Percentiles rank a stretch among this genome's conserved stretches.
Conservation (phyloP, 495 filamentous ascomycete genomes). For the Podospora didyma region DNA sequence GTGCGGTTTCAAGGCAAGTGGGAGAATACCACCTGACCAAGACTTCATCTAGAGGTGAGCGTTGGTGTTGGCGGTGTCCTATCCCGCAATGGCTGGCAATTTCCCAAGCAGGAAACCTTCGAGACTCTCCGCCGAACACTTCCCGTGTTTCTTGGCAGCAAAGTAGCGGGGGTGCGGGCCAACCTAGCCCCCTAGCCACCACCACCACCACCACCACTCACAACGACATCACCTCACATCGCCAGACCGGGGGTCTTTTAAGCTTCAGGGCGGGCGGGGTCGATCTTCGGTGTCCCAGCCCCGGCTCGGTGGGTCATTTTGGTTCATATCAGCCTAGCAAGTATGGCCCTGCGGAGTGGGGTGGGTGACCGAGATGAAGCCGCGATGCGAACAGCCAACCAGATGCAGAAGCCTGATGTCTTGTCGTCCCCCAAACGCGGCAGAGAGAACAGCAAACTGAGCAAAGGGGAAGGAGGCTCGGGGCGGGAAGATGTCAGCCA, state of each 20-base stretch:
- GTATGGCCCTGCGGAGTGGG: neutral
- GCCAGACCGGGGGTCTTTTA: neutral
- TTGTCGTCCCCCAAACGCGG: neutral
- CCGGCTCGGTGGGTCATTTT: too few relatives aligned
- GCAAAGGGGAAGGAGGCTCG: neutral
- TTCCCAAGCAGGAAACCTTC: constrained; percentile 27
- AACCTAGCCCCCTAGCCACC: neutral
- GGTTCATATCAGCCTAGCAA: too few relatives aligned
- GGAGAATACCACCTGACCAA: neutral
- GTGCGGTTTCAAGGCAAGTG: constrained; percentile 4
- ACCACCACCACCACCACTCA: neutral
- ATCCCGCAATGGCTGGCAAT: constrained; percentile 4
- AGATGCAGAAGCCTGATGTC: constrained; percentile 1
- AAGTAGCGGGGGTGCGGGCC: neutral
- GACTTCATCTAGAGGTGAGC: neutral
- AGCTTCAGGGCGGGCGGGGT: constrained; percentile 3
- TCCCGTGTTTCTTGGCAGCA: constrained; percentile 5
- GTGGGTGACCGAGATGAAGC: constrained; percentile 17
- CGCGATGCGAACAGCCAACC: constrained; percentile 13
- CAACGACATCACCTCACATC: neutral
- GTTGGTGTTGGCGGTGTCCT: neutral
- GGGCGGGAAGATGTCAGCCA: neutral
- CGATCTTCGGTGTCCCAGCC: neutral
- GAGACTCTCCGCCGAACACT: constrained; percentile 21
- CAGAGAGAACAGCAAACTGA: neutral